These are phyloP conservation scores for Phytophthora syringae DNA, from an alignment of 352 stramenopile genomes.

Conservation along the genomic window DNA sequence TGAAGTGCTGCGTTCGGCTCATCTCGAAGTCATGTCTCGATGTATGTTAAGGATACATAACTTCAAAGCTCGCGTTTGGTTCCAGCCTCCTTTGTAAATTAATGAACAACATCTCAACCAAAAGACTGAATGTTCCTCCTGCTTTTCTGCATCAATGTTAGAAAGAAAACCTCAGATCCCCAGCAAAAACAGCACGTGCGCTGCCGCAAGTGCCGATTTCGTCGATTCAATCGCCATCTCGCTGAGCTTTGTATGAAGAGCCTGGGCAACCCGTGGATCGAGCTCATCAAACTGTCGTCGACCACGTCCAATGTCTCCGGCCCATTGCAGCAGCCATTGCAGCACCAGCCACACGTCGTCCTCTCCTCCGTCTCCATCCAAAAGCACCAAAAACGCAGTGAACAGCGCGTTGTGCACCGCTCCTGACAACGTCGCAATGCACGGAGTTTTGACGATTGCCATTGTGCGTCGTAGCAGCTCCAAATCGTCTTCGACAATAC, in stretches of 20 bases:
- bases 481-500: conserved; percentile 61
- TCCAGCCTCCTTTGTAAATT: too few relatives aligned
- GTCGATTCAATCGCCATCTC: conserved; percentile 32
- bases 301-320: conserved; percentile 4
- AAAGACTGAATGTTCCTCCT: not conserved
- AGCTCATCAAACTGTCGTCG: conserved; percentile 31
- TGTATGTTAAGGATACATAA: not conserved
- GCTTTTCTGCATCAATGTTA: not conserved
- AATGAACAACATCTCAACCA: not conserved
- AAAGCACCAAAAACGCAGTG: conserved; percentile 56
- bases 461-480: conserved; percentile 49
- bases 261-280: conserved; percentile 48
- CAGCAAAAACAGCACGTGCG: conserved; percentile 48
- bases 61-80: not conserved
- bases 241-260: conserved; percentile 40
- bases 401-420: conserved; percentile 54
- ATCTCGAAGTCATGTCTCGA: not conserved
- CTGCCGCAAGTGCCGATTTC: conserved; percentile 43
- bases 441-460: conserved; percentile 33
- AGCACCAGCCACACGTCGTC: conserved; percentile 51
- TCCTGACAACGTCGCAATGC: conserved; percentile 41
- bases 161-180: conserved; percentile 18
- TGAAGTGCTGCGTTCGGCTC: not conserved
- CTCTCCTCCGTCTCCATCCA: conserved; percentile 31
- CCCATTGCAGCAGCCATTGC: conserved; percentile 52